Conservation (phyloP, 208 protist species). For the Wallacemonas sp. region DNA sequence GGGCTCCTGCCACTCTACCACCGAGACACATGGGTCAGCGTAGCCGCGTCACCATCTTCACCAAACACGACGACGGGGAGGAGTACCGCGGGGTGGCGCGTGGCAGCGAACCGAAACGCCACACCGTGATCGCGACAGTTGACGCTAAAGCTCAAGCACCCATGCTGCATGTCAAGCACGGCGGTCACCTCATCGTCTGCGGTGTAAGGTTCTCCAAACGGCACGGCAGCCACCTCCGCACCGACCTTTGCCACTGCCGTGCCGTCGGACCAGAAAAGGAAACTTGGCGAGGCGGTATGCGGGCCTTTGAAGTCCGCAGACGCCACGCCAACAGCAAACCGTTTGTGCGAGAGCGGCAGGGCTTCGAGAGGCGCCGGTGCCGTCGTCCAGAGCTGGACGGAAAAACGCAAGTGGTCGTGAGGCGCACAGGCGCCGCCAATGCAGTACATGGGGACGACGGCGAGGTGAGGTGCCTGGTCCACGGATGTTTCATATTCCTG, state of each 20-base stretch:
- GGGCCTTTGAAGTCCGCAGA: constrained; percentile 31
- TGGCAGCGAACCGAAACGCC: constrained; percentile 54
- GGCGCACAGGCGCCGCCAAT: constrained; percentile 40
- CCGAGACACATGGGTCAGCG: neutral
- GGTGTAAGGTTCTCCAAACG: constrained; percentile 47
- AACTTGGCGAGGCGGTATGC: constrained; percentile 21
- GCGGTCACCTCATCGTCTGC: constrained; percentile 47
- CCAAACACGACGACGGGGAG: constrained; percentile 60
- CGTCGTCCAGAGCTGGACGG: neutral
- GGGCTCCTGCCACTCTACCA: no score
- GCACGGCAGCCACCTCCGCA: constrained; percentile 22
- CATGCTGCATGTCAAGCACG: constrained; percentile 38
- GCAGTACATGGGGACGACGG: constrained; percentile 57
- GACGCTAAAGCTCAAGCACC: constrained; percentile 51
- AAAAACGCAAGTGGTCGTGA: constrained; percentile 13
- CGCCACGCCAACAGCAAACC: constrained; percentile 41
- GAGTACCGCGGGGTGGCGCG: constrained; percentile 43
- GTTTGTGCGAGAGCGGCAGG: constrained; percentile 18
- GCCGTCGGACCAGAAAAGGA: constrained; percentile 58
- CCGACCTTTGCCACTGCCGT: neutral
- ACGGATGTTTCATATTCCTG: constrained; percentile 22
- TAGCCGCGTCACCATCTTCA: constrained; percentile 43
- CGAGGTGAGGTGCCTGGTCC: constrained; percentile 11
- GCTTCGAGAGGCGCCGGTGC: constrained; percentile 32
- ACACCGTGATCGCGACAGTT: constrained; percentile 47